Conservation (phyloP, 192 early-diverging fungal species). For the Mortierella claussenii region DNA sequence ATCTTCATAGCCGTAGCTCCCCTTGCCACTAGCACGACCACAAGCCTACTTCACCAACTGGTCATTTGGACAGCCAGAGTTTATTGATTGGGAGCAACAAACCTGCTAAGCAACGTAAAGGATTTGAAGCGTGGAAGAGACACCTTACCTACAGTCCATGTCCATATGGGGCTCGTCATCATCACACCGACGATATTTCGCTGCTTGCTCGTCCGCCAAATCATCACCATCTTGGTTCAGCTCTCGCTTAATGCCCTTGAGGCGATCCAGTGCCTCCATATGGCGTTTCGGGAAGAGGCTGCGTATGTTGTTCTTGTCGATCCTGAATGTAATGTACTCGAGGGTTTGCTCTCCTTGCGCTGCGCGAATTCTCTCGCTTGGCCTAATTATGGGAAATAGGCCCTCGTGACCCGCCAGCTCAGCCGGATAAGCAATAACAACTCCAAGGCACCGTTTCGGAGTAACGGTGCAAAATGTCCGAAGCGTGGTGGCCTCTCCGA, state of each 20-base stretch:
- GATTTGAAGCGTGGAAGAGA: too few relatives aligned
- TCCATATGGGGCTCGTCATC: too few relatives aligned
- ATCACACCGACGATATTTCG: too few relatives aligned
- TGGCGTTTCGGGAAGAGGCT: slow-evolving; percentile 12
- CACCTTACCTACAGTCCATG: too few relatives aligned
- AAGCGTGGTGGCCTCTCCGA: slow-evolving; percentile 9
- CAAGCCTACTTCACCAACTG: too few relatives aligned
- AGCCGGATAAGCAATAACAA: slow-evolving; percentile 28
- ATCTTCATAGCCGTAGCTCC: too few relatives aligned
- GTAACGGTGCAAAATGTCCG: slow-evolving; percentile 1
- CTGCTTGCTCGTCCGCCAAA: too few relatives aligned
- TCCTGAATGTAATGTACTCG: slow-evolving; percentile 25
- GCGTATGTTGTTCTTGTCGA: slow-evolving; percentile 21
- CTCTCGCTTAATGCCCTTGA: slow-evolving; percentile 12
- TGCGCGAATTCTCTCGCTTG: slow-evolving; percentile 1
- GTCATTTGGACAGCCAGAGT: too few relatives aligned
- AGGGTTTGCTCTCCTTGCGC: slow-evolving; percentile 2
- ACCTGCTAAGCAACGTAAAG: too few relatives aligned
- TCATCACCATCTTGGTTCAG: too few relatives aligned
- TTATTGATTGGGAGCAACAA: too few relatives aligned
- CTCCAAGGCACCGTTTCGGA: slow-evolving; percentile 11
- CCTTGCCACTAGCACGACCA: too few relatives aligned
- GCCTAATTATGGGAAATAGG: slow-evolving; percentile 6
- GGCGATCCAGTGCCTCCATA: slow-evolving; percentile 16
- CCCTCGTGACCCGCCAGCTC: slow-evolving; percentile 10